Evolutionary conservation across 75 land plant species (phyloP).

Genomic region (Pseudotsuga menziesii): DNA sequence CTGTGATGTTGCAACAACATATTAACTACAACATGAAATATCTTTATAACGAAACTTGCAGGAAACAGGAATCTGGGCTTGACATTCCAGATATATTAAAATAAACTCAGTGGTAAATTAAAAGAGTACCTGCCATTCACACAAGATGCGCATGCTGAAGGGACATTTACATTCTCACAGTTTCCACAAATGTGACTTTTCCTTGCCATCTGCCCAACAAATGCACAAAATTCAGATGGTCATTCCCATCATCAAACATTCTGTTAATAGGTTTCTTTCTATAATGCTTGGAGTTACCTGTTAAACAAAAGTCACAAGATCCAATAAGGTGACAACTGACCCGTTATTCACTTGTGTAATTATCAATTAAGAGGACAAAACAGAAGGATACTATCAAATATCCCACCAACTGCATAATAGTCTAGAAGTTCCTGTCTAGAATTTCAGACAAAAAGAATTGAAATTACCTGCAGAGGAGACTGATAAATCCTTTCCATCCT

Average conservation of each 20-base stretch:
- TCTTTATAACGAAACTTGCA: not conserved
- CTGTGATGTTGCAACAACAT: too few species aligned
- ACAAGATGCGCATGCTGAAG: conserved; percentile 63
- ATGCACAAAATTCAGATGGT: not conserved
- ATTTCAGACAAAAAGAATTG: not conserved
- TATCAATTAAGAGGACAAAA: not conserved
- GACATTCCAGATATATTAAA: not conserved
- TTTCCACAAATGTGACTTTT: conserved; percentile 48
- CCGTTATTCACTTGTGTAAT: not conserved
- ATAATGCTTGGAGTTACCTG: not conserved
- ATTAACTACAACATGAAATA: not conserved
- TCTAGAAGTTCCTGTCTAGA: not conserved
- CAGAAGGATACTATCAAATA: not conserved
- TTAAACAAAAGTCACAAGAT: not conserved
- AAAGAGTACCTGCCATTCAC: conserved; percentile 53
- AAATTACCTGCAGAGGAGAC: too few species aligned
- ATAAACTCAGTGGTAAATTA: not conserved
- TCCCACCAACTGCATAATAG: not conserved
- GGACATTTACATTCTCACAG: conserved; percentile 59
- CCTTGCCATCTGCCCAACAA: conserved; percentile 29
- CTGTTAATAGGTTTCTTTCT: not conserved
- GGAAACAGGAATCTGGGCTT: not conserved
- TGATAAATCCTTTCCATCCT: too few species aligned
- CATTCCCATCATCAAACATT: not conserved
- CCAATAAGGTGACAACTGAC: not conserved